These are phyloP conservation scores for Protomyces arabidopsidicola DNA, from an alignment of 1,139 yeast genomes.

Conservation along the genomic window DNA sequence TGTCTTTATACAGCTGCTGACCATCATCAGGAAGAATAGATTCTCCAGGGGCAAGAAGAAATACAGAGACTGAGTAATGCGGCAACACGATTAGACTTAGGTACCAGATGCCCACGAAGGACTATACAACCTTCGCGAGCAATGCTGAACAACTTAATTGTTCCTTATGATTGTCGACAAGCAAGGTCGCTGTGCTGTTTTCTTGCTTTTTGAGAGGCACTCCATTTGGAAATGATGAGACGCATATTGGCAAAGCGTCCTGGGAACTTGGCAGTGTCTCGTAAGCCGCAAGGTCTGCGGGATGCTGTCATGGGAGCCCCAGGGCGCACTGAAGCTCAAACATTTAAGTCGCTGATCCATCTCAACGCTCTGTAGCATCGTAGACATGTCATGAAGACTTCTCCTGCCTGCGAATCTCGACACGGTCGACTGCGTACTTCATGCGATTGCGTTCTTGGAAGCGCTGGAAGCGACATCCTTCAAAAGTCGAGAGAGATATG, in stretches of 20 bases:
- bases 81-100: not conserved
- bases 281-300: not conserved
- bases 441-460: conserved; percentile 20
- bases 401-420: conserved; percentile 18
- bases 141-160: not conserved
- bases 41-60: not conserved
- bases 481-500: conserved; percentile 16
- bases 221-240: not conserved
- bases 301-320: conserved; percentile 27
- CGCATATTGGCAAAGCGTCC: not conserved
- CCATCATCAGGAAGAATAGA: not conserved
- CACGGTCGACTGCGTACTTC: conserved; percentile 26
- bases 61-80: not conserved
- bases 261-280: not conserved
- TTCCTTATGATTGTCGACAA: not conserved
- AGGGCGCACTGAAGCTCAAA: conserved; percentile 11
- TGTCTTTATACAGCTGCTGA: not conserved
- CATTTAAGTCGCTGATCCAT: conserved; percentile 25
- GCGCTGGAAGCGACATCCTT: conserved; percentile 22
- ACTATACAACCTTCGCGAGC: not conserved
- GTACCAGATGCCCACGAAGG: not conserved
- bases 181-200: not conserved
- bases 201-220: not conserved
- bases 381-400: not conserved
- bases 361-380: not conserved